Evolutionary conservation across 768 basidiomycete species (phyloP).

Genomic region (Termitomyces sp.): DNA sequence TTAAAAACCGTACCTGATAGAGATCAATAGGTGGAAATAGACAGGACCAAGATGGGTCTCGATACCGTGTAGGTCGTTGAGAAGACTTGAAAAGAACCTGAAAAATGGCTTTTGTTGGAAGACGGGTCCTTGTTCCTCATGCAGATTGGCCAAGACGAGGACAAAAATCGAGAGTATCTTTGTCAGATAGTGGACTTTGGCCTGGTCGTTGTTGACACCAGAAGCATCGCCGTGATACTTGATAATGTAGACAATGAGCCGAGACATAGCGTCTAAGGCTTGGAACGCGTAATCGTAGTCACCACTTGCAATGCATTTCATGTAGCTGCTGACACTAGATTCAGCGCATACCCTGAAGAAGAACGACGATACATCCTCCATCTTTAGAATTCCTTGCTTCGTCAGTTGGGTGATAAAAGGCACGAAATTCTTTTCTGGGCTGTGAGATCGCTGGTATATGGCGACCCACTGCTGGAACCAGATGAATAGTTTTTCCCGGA

Average conservation of each 20-base stretch:
- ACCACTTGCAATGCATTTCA: conserved; percentile 65
- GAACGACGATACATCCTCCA: conserved; percentile 93
- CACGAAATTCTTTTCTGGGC: conserved; percentile 93
- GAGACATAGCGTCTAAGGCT: conserved; percentile 91
- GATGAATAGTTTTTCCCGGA: conserved; percentile 67
- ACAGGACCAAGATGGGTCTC: conserved; percentile 82
- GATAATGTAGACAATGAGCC: conserved; percentile 95
- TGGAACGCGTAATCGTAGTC: conserved; percentile 81
- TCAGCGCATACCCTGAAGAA: conserved; percentile 99
- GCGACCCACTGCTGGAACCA: conserved; percentile 96
- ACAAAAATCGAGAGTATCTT: conserved; percentile 98
- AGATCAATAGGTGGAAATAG: conserved; percentile 84
- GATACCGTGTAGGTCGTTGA: conserved; percentile 86
- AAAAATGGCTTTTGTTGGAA: conserved; percentile 99
- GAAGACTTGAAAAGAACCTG: conserved; percentile 93
- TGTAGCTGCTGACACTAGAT: conserved; percentile 85
- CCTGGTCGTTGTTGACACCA: conserved; percentile 88
- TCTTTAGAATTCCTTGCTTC: conserved; percentile 93
- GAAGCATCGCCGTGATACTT: conserved; percentile 98
- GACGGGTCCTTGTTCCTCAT: conserved; percentile 85
- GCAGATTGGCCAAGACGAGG: conserved; percentile 88
- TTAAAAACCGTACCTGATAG: conserved; percentile 62
- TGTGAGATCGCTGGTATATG: conserved; percentile 86
- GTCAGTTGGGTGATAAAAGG: conserved; percentile 96
- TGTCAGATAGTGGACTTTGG: conserved; percentile 93